These are phyloP conservation scores for Pleodorina starrii DNA, from an alignment of 139 green algal genomes.

Conservation along the genomic window DNA sequence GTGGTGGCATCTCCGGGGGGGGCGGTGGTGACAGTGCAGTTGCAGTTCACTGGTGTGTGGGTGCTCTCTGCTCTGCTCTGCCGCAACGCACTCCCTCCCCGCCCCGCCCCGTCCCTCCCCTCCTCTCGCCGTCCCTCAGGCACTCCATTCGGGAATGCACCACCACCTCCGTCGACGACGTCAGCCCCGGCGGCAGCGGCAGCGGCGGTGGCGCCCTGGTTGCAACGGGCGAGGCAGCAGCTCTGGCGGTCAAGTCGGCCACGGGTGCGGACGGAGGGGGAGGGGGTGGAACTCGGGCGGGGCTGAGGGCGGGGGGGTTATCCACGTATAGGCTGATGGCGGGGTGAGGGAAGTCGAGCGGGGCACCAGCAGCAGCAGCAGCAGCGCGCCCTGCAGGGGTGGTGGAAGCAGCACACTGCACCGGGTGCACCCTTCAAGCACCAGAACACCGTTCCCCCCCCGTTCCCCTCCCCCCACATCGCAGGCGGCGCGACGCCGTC, in stretches of 20 bases:
- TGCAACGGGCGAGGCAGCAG: background rate
- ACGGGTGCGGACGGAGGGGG: background rate
- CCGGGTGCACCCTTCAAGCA: background rate
- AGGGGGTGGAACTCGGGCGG: background rate
- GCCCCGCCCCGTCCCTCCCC: background rate
- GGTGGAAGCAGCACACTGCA: background rate
- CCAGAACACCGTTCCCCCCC: background rate
- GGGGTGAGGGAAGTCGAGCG: no score
- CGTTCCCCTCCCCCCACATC: background rate
- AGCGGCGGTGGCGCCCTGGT: background rate
- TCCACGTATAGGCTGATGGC: no score
- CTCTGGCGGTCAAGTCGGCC: background rate
- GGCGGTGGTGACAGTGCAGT: background rate
- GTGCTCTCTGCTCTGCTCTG: background rate
- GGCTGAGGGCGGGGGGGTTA: background rate
- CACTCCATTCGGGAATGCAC: background rate
- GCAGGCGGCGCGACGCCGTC: background rate
- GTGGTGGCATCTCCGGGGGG: background rate
- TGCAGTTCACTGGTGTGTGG: background rate
- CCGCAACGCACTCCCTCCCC: background rate
- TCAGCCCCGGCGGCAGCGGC: background rate
- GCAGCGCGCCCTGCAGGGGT: background rate
- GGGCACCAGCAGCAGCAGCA: no score
- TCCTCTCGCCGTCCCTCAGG: background rate
- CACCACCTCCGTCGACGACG: background rate